A percentile compares a stretch with the other conserved stretches of the same genome.
Conservation (phyloP, 2,329 filamentous ascomycete genomes). For the Diaporthe sp. region DNA sequence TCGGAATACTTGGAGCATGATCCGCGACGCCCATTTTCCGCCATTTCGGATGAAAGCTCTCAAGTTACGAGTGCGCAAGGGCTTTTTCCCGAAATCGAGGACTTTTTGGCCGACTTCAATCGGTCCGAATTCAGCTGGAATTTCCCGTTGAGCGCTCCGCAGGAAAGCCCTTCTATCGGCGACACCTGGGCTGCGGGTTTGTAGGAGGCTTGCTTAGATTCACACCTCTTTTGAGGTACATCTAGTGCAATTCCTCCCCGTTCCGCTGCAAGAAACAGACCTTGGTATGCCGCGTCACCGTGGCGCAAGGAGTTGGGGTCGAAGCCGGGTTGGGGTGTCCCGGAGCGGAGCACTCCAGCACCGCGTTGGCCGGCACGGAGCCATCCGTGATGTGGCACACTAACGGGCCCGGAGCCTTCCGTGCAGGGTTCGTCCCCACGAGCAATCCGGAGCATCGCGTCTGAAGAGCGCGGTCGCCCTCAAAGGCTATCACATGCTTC, state of each 20-base stretch:
- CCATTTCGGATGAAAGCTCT: not conserved
- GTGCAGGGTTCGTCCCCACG: not conserved
- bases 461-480: not conserved
- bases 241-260: not conserved
- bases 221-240: not conserved
- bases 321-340: not conserved
- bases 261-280: not conserved
- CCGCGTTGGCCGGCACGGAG: not conserved
- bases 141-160: not conserved
- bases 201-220: not conserved
- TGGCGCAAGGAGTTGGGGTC: not conserved
- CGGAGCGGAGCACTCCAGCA: constrained; percentile 5
- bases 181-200: not conserved
- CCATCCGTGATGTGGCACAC: not conserved
- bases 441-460: not conserved
- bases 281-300: not conserved
- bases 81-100: constrained; percentile 1
- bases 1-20: not conserved
- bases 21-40: not conserved
- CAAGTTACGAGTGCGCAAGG: not conserved
- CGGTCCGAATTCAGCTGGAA: constrained; percentile 8
- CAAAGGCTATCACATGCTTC: not conserved
- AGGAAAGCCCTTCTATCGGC: not conserved
- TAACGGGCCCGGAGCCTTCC: not conserved
- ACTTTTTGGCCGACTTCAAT: not conserved